Conservation (phyloP, 106 monocot genomes). For the Hemerocallis citrina region DNA sequence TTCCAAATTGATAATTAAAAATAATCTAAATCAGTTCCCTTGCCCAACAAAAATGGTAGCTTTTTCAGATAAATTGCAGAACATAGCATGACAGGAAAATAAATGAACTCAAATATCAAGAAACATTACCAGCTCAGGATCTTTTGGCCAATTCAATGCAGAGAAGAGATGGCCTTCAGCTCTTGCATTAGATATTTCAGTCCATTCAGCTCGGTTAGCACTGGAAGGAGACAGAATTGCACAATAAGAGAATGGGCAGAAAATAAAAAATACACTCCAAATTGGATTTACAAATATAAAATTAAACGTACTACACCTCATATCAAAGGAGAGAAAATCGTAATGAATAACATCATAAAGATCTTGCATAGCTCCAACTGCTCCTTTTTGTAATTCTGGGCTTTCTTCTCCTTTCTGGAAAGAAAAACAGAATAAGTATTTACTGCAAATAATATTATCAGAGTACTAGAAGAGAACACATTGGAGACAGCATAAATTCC, state of each 20-base stretch:
- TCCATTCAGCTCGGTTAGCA: slow-evolving; percentile 48
- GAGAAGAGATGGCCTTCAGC: slow-evolving; percentile 81
- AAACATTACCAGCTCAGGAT: slow-evolving; percentile 57
- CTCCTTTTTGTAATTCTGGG: slow-evolving; percentile 50
- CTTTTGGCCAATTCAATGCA: slow-evolving; percentile 73
- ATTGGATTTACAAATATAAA: not conserved
- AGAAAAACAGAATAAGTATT: not conserved
- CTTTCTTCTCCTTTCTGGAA: slow-evolving; percentile 51
- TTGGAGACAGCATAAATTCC: too few relatives aligned
- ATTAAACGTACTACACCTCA: slow-evolving; percentile 37
- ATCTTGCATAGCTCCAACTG: slow-evolving; percentile 86
- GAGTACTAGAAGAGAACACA: not conserved
- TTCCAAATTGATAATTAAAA: not conserved
- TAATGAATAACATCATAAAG: slow-evolving; percentile 82
- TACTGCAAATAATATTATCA: not conserved
- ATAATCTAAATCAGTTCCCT: not conserved
- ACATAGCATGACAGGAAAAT: not conserved
- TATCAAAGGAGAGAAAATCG: slow-evolving; percentile 64
- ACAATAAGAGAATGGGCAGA: not conserved
- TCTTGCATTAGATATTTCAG: slow-evolving; percentile 42
- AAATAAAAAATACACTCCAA: not conserved
- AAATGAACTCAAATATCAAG: not conserved
- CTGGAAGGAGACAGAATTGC: slow-evolving; percentile 22
- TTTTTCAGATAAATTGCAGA: not conserved
- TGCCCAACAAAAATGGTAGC: not conserved